Conservation (phyloP, 2,329 filamentous ascomycete genomes). For the Venturia effusa region DNA sequence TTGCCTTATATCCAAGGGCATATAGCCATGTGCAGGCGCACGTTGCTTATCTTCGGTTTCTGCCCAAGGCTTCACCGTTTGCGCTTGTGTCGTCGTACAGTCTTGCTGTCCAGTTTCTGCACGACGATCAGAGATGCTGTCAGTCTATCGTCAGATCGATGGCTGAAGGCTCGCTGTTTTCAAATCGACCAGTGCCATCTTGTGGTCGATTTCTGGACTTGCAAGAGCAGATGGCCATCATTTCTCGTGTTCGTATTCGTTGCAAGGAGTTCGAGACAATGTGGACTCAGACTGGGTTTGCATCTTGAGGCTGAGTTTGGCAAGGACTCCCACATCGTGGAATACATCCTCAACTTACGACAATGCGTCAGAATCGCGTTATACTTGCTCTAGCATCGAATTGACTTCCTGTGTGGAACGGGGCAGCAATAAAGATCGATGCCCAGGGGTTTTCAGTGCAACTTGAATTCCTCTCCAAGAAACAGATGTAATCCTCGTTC, state of each 20-base stretch:
- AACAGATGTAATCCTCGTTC: background rate
- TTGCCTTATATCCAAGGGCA: background rate
- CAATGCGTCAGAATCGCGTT: background rate
- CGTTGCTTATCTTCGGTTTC: background rate
- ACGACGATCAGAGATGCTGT: background rate
- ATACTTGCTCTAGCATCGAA: background rate
- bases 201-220: background rate
- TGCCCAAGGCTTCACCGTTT: constrained; percentile 3
- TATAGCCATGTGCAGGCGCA: constrained; percentile 3
- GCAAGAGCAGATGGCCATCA: background rate
- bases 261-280: background rate
- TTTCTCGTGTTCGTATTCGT: background rate
- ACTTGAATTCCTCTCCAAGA: background rate
- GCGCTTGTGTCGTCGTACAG: background rate
- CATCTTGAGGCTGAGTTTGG: background rate
- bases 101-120: background rate
- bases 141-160: constrained; percentile 1
- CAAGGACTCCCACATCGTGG: background rate
- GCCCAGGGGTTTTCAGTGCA: background rate
- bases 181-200: background rate
- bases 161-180: constrained; percentile 1
- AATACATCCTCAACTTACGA: background rate
- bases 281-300: background rate
- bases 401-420: background rate
- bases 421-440: background rate